Conservation (phyloP, 2,329 filamentous ascomycete genomes). For the Trichoderma lentiforme region DNA sequence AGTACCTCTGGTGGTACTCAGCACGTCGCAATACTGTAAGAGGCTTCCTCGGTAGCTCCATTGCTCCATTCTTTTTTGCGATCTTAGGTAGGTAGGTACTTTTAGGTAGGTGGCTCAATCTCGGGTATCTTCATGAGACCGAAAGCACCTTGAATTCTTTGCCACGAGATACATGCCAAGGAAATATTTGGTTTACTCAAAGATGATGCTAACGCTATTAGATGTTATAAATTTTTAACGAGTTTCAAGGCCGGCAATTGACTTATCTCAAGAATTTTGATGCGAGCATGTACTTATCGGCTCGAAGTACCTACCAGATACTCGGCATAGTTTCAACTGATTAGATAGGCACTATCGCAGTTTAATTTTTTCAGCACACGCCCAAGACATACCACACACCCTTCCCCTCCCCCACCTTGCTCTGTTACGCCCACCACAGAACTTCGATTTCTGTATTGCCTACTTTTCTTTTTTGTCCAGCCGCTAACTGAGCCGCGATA, state of each 20-base stretch:
- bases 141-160: neutral
- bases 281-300: neutral
- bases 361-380: conserved; percentile 7
- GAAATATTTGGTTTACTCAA: neutral
- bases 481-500: conserved; percentile 13
- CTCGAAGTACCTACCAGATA: neutral
- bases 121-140: neutral
- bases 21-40: neutral
- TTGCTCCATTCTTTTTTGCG: neutral
- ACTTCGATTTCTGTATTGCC: conserved; percentile 11
- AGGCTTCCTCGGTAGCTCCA: neutral
- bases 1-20: neutral
- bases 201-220: neutral
- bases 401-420: conserved; percentile 28
- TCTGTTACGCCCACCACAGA: conserved; percentile 25
- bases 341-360: conserved; percentile 2
- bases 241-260: neutral
- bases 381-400: conserved; percentile 12
- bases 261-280: neutral
- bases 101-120: neutral
- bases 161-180: neutral
- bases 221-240: neutral
- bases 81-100: neutral
- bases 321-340: neutral
- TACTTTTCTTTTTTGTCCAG: conserved; percentile 16